Conservation (phyloP, 352 stramenopile species). For the Elongisporangium prolatum region DNA sequence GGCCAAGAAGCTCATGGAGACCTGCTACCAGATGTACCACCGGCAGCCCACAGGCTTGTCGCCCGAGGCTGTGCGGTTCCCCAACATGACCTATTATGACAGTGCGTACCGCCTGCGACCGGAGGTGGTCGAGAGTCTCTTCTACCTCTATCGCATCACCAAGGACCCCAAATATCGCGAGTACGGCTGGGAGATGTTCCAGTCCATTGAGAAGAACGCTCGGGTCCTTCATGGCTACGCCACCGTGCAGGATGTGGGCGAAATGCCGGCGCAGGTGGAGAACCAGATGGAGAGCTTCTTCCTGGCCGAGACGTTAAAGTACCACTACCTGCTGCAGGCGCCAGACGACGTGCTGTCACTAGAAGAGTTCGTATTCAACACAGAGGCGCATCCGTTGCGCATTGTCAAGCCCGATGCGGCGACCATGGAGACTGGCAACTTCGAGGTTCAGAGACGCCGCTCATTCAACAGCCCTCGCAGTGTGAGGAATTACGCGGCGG, state of each 20-base stretch:
- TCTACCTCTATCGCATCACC: conserved; percentile 91
- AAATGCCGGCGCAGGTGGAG: conserved; percentile 26
- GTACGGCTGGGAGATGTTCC: conserved; percentile 92
- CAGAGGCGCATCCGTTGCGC: conserved; percentile 85
- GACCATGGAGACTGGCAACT: too few species aligned
- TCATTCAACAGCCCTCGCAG: too few species aligned
- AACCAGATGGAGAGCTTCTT: conserved; percentile 87
- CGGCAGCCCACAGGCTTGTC: conserved; percentile 83
- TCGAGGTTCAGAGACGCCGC: too few species aligned
- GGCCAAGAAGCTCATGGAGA: conserved; percentile 79
- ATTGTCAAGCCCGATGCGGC: conserved; percentile 23
- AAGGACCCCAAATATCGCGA: conserved; percentile 89
- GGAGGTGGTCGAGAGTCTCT: conserved; percentile 92
- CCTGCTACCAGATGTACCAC: conserved; percentile 93
- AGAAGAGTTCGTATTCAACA: conserved; percentile 92
- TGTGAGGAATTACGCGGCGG: too few species aligned
- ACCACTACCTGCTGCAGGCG: conserved; percentile 86
- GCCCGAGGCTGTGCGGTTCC: conserved; percentile 87
- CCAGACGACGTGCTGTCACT: conserved; percentile 68
- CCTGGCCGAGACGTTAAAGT: conserved; percentile 92
- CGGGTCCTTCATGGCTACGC: conserved; percentile 83
- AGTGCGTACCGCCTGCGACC: conserved; percentile 90
- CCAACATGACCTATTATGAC: conserved; percentile 23
- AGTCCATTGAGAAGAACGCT: conserved; percentile 87
- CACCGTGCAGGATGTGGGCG: conserved; percentile 21